Evolutionary conservation across 2,329 filamentous ascomycete genomes (phyloP).

Genomic region (Sphaerulina populicola): DNA sequence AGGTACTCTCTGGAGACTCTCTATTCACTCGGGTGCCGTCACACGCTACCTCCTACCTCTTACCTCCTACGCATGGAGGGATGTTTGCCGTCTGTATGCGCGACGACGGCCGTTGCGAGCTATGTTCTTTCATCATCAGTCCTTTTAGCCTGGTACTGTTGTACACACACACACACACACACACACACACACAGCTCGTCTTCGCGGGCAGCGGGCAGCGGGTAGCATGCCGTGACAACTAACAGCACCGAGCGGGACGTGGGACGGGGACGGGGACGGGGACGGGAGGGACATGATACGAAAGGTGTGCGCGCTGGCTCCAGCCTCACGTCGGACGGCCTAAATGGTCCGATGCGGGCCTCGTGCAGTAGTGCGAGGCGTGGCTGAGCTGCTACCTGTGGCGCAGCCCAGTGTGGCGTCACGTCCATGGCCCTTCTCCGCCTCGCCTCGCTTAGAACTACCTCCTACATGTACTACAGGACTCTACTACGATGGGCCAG

Average conservation of each 20-base stretch:
- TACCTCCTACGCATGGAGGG: background rate
- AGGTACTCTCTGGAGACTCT: background rate
- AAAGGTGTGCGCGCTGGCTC: slow-evolving; percentile 3
- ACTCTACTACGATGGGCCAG: too few relatives aligned
- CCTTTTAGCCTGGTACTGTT: too few relatives aligned
- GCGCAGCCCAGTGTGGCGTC: background rate
- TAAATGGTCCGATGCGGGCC: too few relatives aligned
- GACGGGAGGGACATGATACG: slow-evolving; percentile 18
- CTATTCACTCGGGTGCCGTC: background rate
- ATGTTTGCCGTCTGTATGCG: background rate
- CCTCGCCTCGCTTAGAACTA: background rate
- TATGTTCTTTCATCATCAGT: too few relatives aligned
- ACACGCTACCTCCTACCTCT: too few relatives aligned
- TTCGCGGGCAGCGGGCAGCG: background rate
- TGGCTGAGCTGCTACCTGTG: background rate
- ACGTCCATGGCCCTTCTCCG: background rate
- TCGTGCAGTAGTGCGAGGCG: too few relatives aligned
- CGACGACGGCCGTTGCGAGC: too few relatives aligned
- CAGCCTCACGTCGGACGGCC: too few relatives aligned
- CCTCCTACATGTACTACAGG: too few relatives aligned
- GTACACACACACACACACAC: too few relatives aligned
- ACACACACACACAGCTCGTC: background rate
- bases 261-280: too few relatives aligned
- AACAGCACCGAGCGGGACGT: background rate
- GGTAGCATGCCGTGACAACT: background rate